Conservation (phyloP, 1,139 yeast species). For the Candida smagusa region DNA sequence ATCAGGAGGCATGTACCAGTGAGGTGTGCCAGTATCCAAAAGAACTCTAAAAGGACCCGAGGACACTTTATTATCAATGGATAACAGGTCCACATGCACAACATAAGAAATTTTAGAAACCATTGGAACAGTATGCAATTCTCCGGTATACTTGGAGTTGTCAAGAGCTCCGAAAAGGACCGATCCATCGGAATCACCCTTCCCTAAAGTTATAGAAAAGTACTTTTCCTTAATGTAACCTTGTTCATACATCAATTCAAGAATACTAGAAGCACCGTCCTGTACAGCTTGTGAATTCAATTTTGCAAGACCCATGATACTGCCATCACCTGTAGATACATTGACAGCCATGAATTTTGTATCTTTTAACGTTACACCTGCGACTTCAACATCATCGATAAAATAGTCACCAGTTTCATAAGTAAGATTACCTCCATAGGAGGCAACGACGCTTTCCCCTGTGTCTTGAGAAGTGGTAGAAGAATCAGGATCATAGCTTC, state of each 20-base stretch:
- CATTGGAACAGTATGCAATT: conserved; percentile 9
- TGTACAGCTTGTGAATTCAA: background rate
- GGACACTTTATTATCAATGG: background rate
- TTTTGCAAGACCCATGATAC: background rate
- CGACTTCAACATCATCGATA: conserved; percentile 13
- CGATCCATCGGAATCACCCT: conserved; percentile 10
- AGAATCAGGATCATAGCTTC: conserved; percentile 2
- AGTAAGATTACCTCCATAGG: conserved; percentile 11
- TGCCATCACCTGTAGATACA: background rate
- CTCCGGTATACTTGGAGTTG: conserved; percentile 22
- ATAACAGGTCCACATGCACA: background rate
- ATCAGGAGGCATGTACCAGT: background rate
- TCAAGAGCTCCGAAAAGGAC: conserved; percentile 28
- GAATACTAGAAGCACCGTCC: background rate
- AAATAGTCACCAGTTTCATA: conserved; percentile 13
- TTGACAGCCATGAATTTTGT: conserved; percentile 14
- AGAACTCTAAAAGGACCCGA: background rate
- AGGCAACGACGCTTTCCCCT: background rate
- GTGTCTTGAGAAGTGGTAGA: conserved; percentile 2
- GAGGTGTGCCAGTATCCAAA: background rate
- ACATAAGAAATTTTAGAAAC: conserved; percentile 9
- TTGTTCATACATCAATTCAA: background rate
- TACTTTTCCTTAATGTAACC: conserved; percentile 19
- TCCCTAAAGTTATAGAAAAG: conserved; percentile 13
- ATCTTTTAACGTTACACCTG: conserved; percentile 10